Evolutionary conservation across 2,329 filamentous ascomycete genomes (phyloP), one percentile per base, ranked within the genome.

Genomic region (Sordariomycetes sp.): DNA sequence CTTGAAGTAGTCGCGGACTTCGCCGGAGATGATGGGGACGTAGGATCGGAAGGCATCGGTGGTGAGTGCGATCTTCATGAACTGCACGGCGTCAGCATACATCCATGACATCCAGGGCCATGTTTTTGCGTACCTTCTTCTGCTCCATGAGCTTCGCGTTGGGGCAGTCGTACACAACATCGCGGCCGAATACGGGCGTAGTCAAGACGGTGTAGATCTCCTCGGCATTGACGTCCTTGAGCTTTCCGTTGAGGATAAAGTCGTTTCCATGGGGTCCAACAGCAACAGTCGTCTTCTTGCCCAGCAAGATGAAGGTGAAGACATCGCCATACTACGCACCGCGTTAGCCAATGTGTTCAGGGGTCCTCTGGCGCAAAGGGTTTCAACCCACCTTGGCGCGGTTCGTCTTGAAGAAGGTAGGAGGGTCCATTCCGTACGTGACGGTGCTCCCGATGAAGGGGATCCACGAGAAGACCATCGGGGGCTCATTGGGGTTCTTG

Each of bases 121-220:
- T 14, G 4, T 21, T 21, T 10, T 16, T 8, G n/a, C 5, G 29
- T 56, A 87, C 84, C 76, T 90, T 92, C 69, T 94, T 94, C 68
- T 94, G 86, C 64, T 94, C 86, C 86, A 94, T 93, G 52, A 94
- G 73, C 63, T 93, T 93, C 38, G 85, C 70, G 55, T 93, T 93
- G 27, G 86, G 85, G 61, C 86, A 92, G 56, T 93, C 86, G 54
- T 93, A 94, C 35, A 93, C 84, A 18, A 94, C 86, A 61, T 88
- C 81, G 48, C 76, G 79, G 45, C 86, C 86, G 53, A 94, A 94
- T 31, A 79, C 75, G 17, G 75, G 75, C 16, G 73, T 78, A 6
- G 74, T 79, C 40, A 94, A 69, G 36, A 84, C 81, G 36, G 75
- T 81, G 62, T 94, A 94, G 43, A 94, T 84, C 50, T 94, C 86